These are phyloP conservation scores for Neoboletus magnificus DNA, from an alignment of 768 basidiomycete species.

Conservation along the genomic window DNA sequence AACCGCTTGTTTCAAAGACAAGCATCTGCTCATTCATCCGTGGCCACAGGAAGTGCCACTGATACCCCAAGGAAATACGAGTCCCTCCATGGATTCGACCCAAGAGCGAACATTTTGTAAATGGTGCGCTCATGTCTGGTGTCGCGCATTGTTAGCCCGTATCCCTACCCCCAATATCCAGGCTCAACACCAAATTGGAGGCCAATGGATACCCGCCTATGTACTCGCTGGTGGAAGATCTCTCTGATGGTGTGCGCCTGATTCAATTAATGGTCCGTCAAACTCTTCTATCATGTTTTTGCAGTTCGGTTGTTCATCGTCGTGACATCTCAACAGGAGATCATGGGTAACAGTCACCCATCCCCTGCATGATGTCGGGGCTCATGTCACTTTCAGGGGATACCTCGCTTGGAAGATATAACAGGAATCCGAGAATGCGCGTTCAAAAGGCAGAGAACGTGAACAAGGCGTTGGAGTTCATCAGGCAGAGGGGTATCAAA, in stretches of 20 bases:
- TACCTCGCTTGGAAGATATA: conserved; percentile 91
- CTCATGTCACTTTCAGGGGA: conserved; percentile 52
- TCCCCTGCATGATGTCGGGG: conserved; percentile 1
- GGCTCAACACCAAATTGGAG: conserved; percentile 96
- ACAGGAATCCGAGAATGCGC: conserved; percentile 83
- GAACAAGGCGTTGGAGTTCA: conserved; percentile 94
- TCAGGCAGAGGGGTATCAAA: conserved; percentile 89
- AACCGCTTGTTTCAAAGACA: not conserved
- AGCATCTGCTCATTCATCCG: not conserved
- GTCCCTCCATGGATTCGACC: conserved; percentile 30
- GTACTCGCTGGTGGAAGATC: conserved; percentile 83
- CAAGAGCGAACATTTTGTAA: conserved; percentile 89
- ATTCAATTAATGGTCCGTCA: conserved; percentile 86
- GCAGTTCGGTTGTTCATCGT: not conserved
- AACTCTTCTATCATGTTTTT: not conserved
- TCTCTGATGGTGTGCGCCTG: conserved; percentile 91
- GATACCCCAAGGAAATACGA: not conserved
- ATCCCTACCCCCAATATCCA: conserved; percentile 30
- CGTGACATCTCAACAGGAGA: conserved; percentile 61
- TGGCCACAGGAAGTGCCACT: not conserved
- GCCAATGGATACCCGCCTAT: conserved; percentile 80
- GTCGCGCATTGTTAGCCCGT: not conserved
- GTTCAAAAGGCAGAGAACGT: conserved; percentile 99
- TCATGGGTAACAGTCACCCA: conserved; percentile 68
- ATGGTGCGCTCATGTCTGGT: conserved; percentile 52